These are phyloP conservation scores for Boletus patriciae DNA, from an alignment of 768 basidiomycete genomes.

Conservation along the genomic window DNA sequence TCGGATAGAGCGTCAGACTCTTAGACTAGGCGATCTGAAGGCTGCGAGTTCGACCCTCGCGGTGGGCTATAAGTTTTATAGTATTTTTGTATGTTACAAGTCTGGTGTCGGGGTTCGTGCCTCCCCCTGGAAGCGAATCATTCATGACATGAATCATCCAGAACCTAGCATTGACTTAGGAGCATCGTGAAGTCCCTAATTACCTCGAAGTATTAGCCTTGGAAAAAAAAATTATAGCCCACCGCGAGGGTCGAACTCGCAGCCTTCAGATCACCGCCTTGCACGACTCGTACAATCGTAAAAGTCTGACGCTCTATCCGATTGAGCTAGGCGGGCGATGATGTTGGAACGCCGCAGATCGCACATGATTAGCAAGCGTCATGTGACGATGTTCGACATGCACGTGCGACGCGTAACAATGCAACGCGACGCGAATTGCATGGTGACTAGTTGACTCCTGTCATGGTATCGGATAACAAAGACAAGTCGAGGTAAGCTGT, in stretches of 20 bases:
- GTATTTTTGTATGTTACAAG: not conserved
- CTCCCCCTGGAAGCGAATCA: no score
- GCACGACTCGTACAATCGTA: constrained; percentile 37
- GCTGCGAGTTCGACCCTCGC: constrained; percentile 66
- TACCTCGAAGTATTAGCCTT: no score
- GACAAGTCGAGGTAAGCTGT: constrained; percentile 38
- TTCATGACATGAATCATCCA: no score
- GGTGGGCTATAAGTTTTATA: constrained; percentile 45
- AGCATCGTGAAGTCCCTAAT: no score
- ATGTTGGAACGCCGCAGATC: not conserved
- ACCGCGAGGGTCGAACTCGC: constrained; percentile 86
- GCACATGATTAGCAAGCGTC: constrained; percentile 35
- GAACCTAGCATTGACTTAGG: no score
- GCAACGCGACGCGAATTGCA: not conserved
- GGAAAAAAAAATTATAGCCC: constrained; percentile 48
- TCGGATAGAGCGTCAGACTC: constrained; percentile 70
- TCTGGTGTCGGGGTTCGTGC: no score
- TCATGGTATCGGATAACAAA: constrained; percentile 48
- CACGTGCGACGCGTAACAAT: constrained; percentile 17
- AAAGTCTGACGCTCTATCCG: constrained; percentile 69
- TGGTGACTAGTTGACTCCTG: no score
- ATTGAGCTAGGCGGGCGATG: constrained; percentile 63
- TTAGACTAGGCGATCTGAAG: constrained; percentile 56
- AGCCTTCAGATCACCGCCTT: constrained; percentile 69
- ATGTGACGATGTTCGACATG: constrained; percentile 18